Evolutionary conservation across 2,329 filamentous ascomycete species (phyloP), one percentile per base, ranked within the genome.

Genomic region (Graphilbum fragrans): DNA sequence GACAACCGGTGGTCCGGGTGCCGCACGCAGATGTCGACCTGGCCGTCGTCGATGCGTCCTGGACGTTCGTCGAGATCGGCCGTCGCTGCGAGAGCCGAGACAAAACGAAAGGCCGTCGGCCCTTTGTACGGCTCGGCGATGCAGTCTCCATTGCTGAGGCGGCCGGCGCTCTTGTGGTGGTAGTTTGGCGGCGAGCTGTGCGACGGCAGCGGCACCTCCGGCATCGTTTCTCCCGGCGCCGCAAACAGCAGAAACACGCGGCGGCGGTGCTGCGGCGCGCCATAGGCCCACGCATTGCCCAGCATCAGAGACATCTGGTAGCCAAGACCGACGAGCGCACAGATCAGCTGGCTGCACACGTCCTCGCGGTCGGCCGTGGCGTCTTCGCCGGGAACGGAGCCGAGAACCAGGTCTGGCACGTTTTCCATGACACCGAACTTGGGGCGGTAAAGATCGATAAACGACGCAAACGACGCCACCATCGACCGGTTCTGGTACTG

Each of bases 341-440:
- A 83, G 10, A 92, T 65, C 0, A 92, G 63, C 49, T 88, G 83
- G 1, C 77, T 78, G 39, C 88, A 77, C 0, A 85, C 73, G 44
- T 85, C 83, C 18, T 80, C 66, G 4, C 68, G 60, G 16, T 68
- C 1, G 41, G 21, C 53, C 11, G 29, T 5, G 25, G 25, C 25
- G 8, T 27, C 25, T 14, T 31, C 12, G 29, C 29, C 29, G 29
- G 8, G 5, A 5, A 10, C 29, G 29, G 29, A 10, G 6, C 29
- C 29, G 29, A 61, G 67, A 0, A 82, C 70, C 61, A 90, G 85
- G 0, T 62, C 66, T 0, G 73, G 59, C 0, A 93, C 86, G 49
- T 93, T 93, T 55, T 93, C 86, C 0, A 93, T 66, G 0, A 90
- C 49, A 0, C 78, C 82, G 52, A 83, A 90, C n/a, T 73, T 67